Evolutionary conservation across 345 rosid species (phyloP).

Genomic region (Carallia pectinifolia): DNA sequence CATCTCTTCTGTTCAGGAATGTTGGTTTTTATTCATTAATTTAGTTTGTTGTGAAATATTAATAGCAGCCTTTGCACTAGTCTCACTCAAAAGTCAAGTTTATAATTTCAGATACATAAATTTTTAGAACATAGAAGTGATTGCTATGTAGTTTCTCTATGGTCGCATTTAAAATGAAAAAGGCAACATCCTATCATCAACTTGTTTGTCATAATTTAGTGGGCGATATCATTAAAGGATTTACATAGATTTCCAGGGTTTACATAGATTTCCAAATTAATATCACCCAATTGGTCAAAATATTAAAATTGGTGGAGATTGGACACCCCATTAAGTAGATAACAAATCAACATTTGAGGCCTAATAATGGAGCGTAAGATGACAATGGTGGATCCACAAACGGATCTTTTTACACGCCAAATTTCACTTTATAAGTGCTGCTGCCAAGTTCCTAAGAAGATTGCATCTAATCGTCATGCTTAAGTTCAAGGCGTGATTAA

Average conservation of each 20-base stretch:
- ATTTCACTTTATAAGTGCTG: background rate
- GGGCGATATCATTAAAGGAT: slow-evolving; percentile 23
- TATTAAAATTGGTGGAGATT: background rate
- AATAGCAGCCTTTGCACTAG: background rate
- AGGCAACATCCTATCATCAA: slow-evolving; percentile 2
- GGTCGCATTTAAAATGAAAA: background rate
- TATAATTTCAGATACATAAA: background rate
- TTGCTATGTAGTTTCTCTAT: background rate
- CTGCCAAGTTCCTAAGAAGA: background rate
- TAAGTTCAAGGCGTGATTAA: too few species aligned
- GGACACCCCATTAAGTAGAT: too few species aligned
- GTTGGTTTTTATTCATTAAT: background rate
- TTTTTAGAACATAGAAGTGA: background rate
- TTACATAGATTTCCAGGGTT: slow-evolving; percentile 26
- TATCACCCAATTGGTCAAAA: slow-evolving; percentile 25
- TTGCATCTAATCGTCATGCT: background rate
- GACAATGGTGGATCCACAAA: background rate
- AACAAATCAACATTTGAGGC: too few species aligned
- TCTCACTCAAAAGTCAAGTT: slow-evolving; percentile 5
- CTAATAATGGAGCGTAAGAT: too few species aligned
- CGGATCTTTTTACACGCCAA: slow-evolving; percentile 1
- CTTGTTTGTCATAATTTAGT: slow-evolving; percentile 19
- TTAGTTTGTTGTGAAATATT: background rate
- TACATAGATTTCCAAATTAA: slow-evolving; percentile 28
- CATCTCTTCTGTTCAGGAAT: background rate